A percentile compares a stretch with the other conserved stretches of the same genome.
Evolutionary conservation across 202 grass and related monocot species (phyloP).

Genomic region (Schoenoplectus tabernaemontani): DNA sequence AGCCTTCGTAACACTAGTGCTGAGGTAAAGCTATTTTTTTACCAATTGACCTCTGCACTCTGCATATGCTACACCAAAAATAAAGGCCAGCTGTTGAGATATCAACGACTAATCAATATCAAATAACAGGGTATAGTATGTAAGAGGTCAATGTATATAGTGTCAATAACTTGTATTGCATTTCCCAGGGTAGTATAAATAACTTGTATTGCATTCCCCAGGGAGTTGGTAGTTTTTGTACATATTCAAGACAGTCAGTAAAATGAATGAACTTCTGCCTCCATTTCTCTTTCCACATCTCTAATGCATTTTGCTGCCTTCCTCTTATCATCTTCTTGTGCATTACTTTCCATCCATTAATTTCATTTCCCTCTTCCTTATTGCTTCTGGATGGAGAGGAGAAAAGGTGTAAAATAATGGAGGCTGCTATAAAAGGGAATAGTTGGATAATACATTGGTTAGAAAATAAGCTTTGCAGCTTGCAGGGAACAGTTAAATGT

Average conservation of each 20-base stretch:
- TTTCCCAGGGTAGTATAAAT: not conserved
- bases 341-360: not conserved
- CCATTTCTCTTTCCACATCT: not conserved
- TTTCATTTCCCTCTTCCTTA: not conserved
- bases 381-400: not conserved
- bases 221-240: not conserved
- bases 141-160: not conserved
- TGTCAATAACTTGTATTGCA: not conserved
- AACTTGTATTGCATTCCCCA: not conserved
- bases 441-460: not conserved
- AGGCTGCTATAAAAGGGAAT: not conserved
- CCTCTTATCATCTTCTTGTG: not conserved
- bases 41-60: not conserved
- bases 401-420: not conserved
- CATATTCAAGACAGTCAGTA: not conserved
- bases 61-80: not conserved
- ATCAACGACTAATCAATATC: not conserved
- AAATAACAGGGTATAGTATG: not conserved
- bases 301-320: not conserved
- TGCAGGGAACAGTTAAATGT: not conserved
- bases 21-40: conserved; percentile 51
- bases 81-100: not conserved
- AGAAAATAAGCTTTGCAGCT: not conserved
- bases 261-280: not conserved
- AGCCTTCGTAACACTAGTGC: conserved; percentile 86